Base-by-base conservation (phyloP, 352 stramenopile species). In the Hyaloperonospora brassicae region DNA sequence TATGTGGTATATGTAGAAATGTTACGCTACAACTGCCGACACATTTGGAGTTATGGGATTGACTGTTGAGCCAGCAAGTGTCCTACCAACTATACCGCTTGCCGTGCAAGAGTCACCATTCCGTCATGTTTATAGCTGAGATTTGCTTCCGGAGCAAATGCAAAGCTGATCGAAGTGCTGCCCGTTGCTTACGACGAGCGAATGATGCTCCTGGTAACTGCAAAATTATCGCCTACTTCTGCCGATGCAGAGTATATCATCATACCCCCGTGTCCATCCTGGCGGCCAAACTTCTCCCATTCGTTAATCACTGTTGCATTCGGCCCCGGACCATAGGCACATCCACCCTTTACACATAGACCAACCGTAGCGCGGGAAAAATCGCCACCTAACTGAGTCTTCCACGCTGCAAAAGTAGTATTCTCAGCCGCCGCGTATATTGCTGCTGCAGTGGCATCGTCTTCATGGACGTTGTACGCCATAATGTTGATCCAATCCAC, bases 401-500 rank as follows among this genome's bases (percentile, higher is more conserved):
- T 45, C 78, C 78, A 91, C 14, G 68, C 66, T 17, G 53, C 55
- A 44, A 91, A 91, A 4, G 76, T 88, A 0, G 76, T 68, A 14
- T 60, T 71, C 25, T 74, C 51, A 17, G 81, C 81, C 1, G 68
- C 60, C 1, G 64, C 67, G 27, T 91, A 91, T 42, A 87, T 63
- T 0, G 22, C 51, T 2, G 74, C 76, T 4, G 80, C 80, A 0
- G 50, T 64, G 0, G 38, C 50, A 5, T 59, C 59, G 41, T 87
- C 65, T 24, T 68, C 7, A 12, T 85, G 70, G 39, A 87, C 73
- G 50, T 91, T 91, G 67, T 91, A 91, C 38, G 79, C 71, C 81
- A 91, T 91, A 56, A 91, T 86, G 60, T 91, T 87, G 39, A 91
- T 59, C 78, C 79, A 88, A 59, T 89, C 76, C 13, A 89, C 65